A percentile compares a stretch with the other conserved stretches of the same genome.
Evolutionary conservation across 129 eudicot species (phyloP).

Genomic region (Artemisia argyi): DNA sequence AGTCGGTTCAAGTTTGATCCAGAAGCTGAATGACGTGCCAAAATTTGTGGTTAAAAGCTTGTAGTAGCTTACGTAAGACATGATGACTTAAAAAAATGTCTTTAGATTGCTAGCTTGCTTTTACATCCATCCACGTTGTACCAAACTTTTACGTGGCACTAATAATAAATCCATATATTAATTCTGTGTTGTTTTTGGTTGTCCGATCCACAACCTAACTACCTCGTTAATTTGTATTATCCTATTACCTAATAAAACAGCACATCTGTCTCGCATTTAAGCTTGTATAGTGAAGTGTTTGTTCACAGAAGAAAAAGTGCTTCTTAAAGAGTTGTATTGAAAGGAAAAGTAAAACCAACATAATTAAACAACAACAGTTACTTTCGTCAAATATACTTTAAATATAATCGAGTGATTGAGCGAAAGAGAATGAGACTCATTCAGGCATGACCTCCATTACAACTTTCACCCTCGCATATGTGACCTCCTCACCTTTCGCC

Average conservation of each 20-base stretch:
- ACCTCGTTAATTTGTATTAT: background rate
- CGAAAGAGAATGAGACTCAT: too few relatives aligned
- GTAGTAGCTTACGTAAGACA: slow-evolving; percentile 13
- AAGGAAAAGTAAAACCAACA: too few relatives aligned
- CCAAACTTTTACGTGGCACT: slow-evolving; percentile 21
- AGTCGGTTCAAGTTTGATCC: background rate
- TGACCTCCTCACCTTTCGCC: too few relatives aligned
- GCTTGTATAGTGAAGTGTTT: background rate
- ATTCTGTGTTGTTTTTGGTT: background rate
- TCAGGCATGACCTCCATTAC: too few relatives aligned
- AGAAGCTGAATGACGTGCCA: slow-evolving; percentile 13
- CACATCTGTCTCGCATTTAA: slow-evolving; percentile 12
- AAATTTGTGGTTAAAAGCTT: background rate
- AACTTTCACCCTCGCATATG: too few relatives aligned
- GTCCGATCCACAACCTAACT: background rate
- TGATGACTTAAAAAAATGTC: slow-evolving; percentile 4
- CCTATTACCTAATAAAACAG: slow-evolving; percentile 10
- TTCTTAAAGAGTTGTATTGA: too few relatives aligned
- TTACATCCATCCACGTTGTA: slow-evolving; percentile 26
- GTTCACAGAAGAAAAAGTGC: too few relatives aligned
- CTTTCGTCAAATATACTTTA: too few relatives aligned
- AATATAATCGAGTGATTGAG: too few relatives aligned
- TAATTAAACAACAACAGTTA: too few relatives aligned
- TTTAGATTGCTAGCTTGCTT: background rate
- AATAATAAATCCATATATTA: too few relatives aligned